Evolutionary conservation across 176 grass and related monocot species (phyloP), one percentile per base, ranked within the genome.

Genomic region (Oropetium thomaeum): DNA sequence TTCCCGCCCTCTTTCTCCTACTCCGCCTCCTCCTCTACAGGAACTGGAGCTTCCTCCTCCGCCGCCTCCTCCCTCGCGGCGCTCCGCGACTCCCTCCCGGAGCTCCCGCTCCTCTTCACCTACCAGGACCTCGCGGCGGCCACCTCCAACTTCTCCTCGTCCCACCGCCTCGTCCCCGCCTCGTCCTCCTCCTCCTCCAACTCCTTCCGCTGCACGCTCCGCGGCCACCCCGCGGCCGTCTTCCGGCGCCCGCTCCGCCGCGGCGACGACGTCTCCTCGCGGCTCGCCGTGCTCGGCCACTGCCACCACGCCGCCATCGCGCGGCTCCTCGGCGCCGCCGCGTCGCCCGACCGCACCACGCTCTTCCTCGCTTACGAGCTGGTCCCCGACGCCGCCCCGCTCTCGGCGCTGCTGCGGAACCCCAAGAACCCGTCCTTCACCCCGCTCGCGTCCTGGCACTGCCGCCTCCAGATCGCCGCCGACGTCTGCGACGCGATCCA

Each of bases 291-390:
- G 11, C 77, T 94, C 22, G 88, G 88, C 8, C 90, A 91, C 87
- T 89, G 87, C 83, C 95, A 97, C 67, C 95, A 97, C 76, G 61
- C 74, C 59, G 86, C 89, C 67, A 84, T 97, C 77, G 91, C 81
- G 4, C 88, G 81, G 12, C 91, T 97, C 68, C 89, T 93, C 17
- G 95, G 95, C 23, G 91, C 88, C n/a, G 92, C 95, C 15, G 79
- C 90, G 0, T 88, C 80, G 19, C 71, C 79, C 22, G 85, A 93
- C 49, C 70, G 85, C 61, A 62, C 87, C 54, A 86, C 84, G 47
- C 69, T 97, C 48, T 97, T 91, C 80, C 73, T 97, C 73, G 86
- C 87, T 12, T 90, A 97, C 85, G 87, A 97, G 77, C 85, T 84
- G 28, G 42, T 84, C 39, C 32, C 87, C 47, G 90, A 71, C 45